Percentiles rank a stretch among this genome's conserved stretches.
These are phyloP conservation scores for Vaccinium myrtillus DNA, from an alignment of 148 eudicot species.

Conservation along the genomic window DNA sequence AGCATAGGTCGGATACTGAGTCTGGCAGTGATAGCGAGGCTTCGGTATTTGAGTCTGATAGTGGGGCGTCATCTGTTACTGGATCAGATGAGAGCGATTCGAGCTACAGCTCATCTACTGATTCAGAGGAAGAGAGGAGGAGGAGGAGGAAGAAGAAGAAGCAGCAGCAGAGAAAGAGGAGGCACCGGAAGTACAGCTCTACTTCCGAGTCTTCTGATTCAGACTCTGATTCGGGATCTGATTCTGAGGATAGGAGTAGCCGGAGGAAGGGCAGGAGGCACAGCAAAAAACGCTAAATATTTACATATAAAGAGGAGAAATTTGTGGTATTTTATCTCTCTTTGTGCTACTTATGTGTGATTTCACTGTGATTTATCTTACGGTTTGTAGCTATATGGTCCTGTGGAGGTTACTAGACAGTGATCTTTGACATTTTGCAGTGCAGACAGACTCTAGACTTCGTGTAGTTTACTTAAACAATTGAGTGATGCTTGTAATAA, in stretches of 20 bases:
- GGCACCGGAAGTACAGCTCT: constrained; percentile 58
- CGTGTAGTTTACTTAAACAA: neutral
- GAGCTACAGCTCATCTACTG: constrained; percentile 64
- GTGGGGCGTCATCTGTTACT: constrained; percentile 48
- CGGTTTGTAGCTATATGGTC: neutral
- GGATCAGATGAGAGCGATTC: constrained; percentile 75
- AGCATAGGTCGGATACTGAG: constrained; percentile 58
- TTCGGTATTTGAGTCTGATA: constrained; percentile 72
- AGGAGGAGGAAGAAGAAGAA: constrained; percentile 45
- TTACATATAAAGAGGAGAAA: neutral
- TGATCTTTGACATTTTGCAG: constrained; percentile 5
- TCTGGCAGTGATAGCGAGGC: constrained; percentile 67
- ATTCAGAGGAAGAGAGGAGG: constrained; percentile 74
- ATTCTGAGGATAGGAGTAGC: constrained; percentile 50
- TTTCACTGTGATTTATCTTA: neutral
- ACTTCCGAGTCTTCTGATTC: constrained; percentile 74
- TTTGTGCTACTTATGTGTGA: too few species aligned
- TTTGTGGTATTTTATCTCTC: neutral
- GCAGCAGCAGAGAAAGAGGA: constrained; percentile 45
- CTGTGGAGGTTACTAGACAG: constrained; percentile 3
- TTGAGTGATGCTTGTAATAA: constrained; percentile 2
- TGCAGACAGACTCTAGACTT: neutral
- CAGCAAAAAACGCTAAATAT: constrained; percentile 45
- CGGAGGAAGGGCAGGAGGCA: constrained; percentile 64
- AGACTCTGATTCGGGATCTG: constrained; percentile 69